Percentiles rank a stretch among this genome's conserved stretches.
Conservation (phyloP, 2,329 filamentous ascomycete species). For the Penicillium polonicum region DNA sequence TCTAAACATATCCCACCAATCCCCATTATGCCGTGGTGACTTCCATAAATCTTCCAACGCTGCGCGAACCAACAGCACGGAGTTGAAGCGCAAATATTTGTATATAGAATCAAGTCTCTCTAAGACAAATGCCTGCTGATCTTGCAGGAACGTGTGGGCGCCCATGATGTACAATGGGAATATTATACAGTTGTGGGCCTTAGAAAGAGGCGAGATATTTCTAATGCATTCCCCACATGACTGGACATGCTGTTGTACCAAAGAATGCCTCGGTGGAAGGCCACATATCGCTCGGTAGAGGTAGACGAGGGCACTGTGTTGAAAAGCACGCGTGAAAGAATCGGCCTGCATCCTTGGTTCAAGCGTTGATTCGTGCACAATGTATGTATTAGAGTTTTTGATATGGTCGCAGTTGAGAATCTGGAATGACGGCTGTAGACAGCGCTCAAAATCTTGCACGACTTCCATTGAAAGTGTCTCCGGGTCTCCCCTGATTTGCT, state of each 20-base stretch:
- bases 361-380: too few species aligned
- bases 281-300: neutral
- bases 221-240: conserved; percentile 8
- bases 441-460: too few species aligned
- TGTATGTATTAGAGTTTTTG: too few species aligned
- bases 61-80: conserved; percentile 5
- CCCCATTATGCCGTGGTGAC: conserved; percentile 4
- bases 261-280: too few species aligned
- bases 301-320: neutral
- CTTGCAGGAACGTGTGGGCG: conserved; percentile 8
- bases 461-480: too few species aligned
- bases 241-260: conserved; percentile 36
- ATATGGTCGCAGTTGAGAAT: too few species aligned
- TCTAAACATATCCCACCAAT: conserved; percentile 12
- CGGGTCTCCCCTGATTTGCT: too few species aligned
- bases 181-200: conserved; percentile 14
- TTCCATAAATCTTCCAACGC: conserved; percentile 12
- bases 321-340: too few species aligned
- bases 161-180: conserved; percentile 14
- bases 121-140: conserved; percentile 5
- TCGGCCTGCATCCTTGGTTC: too few species aligned
- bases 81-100: conserved; percentile 9
- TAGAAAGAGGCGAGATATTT: conserved; percentile 5
- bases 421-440: too few species aligned
- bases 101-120: conserved; percentile 9